phyloP scores from a whole-genome alignment of 305 asterid species.

The Rubia peregrina region DNA sequence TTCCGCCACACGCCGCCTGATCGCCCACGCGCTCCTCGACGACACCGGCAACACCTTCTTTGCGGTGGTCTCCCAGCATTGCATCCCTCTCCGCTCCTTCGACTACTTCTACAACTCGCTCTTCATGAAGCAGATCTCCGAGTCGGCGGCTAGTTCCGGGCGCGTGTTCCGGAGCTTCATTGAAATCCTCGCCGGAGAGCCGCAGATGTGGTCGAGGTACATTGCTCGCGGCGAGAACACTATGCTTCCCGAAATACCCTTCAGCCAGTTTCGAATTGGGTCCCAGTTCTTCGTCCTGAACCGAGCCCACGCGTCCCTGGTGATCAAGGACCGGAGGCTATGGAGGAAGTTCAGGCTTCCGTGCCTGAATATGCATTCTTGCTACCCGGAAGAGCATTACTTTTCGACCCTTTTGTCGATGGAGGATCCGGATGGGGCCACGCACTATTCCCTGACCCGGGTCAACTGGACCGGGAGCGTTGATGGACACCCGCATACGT shows the following conservation, averaged over 20 bases:
- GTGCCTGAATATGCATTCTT: constrained; percentile 51
- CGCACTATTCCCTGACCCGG: constrained; percentile 61
- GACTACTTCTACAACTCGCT: constrained; percentile 43
- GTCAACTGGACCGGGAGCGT: constrained; percentile 74
- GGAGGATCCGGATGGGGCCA: constrained; percentile 70
- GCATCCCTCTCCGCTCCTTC: constrained; percentile 71
- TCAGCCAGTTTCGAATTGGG: constrained; percentile 54
- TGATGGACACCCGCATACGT: constrained; percentile 78
- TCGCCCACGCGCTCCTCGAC: constrained; percentile 73
- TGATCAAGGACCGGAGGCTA: constrained; percentile 57
- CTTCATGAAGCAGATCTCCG: constrained; percentile 21
- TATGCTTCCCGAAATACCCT: constrained; percentile 75
- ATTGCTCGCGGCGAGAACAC: constrained; percentile 54
- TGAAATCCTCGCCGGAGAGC: constrained; percentile 54
- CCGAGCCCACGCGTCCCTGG: constrained; percentile 50
- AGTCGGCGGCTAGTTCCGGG: constrained; percentile 9
- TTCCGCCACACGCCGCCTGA: constrained; percentile 77
- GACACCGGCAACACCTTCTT: constrained; percentile 59
- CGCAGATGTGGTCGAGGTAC: constrained; percentile 59
- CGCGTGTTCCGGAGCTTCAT: constrained; percentile 47
- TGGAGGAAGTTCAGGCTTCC: constrained; percentile 76
- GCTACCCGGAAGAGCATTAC: constrained; percentile 86
- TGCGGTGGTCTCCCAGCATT: constrained; percentile 70
- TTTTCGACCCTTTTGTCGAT: constrained; percentile 73
- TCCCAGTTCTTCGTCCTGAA: constrained; percentile 67